Evolutionary conservation across 179 eudicot genomes (phyloP), one percentile per base, ranked within the genome.

Genomic region (Patellifolia procumbens): DNA sequence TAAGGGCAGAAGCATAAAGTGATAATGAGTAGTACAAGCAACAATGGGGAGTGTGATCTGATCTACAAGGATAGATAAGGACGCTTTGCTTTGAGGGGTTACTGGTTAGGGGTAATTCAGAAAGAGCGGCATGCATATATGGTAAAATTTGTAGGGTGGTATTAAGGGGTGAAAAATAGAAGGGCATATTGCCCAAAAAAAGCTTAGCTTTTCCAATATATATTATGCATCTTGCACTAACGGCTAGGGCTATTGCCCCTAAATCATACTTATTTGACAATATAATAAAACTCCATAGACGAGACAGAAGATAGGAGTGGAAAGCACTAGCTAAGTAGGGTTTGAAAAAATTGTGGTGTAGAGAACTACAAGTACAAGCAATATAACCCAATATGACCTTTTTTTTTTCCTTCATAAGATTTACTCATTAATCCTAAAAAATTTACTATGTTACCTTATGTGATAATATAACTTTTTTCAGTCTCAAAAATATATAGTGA

Each of bases 111-210:
- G 34, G 16, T n/a, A 32, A 19, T 4, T 20, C 22, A 8, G 20
- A 42, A 42, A 60, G 28, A 46, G 37, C 65, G 76, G 76, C 76
- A 73, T 73, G 68, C 52, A 73, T 42, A 73, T 15, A 5, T 68
- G 58, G 72, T 68, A 46, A 68, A 68, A 5, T 13, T 68, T 43
- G 3, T 12, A 68, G 8, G 12, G 24, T 26, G 29, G n/a, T n/a
- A n/a, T 46, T 20, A n/a, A 11, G 29, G 6, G 67, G 28, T 42
- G 26, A 34, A 37, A 31, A 52, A 26, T 29, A 55, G n/a, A 55
- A 17, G 8, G 12, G 39, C 66, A 61, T 61, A 61, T 29, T n/a
- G n/a, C n/a, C n/a, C 15, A 46, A 46, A 46, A n/a, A n/a, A 46
- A 46, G 9, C 51, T 22, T 26, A 64, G 43, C 46, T 17, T 64